These are phyloP conservation scores for Jatropha podagrica DNA, from an alignment of 441 rosid species.

Conservation along the genomic window DNA sequence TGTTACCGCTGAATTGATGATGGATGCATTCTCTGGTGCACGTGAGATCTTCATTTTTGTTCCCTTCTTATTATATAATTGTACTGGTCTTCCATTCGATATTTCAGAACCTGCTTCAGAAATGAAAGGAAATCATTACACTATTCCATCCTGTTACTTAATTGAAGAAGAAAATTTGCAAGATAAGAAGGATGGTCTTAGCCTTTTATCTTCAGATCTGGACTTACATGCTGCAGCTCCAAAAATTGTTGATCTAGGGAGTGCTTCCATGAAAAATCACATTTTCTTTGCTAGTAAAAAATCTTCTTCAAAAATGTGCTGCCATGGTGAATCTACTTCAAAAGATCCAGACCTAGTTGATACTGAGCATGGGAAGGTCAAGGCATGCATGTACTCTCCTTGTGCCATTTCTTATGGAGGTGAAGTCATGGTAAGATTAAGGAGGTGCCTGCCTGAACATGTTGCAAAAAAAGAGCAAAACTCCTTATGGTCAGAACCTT, in stretches of 20 bases:
- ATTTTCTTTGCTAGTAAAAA: constrained; percentile 38
- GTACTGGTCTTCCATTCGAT: constrained; percentile 76
- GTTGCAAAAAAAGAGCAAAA: constrained; percentile 40
- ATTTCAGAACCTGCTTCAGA: constrained; percentile 61
- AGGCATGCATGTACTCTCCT: constrained; percentile 80
- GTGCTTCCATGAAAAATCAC: constrained; percentile 42
- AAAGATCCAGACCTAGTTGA: constrained; percentile 43
- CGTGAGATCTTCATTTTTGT: constrained; percentile 80
- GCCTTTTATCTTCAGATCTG: constrained; percentile 58
- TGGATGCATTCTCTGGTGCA: constrained; percentile 92
- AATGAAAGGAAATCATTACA: constrained; percentile 47
- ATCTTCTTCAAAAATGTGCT: constrained; percentile 31
- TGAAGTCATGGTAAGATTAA: constrained; percentile 62
- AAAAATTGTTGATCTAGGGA: constrained; percentile 32
- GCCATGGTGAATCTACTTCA: constrained; percentile 32
- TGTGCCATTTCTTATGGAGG: constrained; percentile 44
- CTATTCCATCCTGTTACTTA: constrained; percentile 75
- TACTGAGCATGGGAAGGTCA: constrained; percentile 53
- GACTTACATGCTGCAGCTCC: constrained; percentile 36
- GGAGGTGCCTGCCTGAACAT: constrained; percentile 49
- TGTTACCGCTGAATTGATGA: constrained; percentile 71
- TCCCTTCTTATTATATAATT: constrained; percentile 81
- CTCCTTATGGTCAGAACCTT: constrained; percentile 74
- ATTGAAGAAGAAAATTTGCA: constrained; percentile 51
- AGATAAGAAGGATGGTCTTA: constrained; percentile 62